Base-by-base conservation (phyloP, 805 yeast genomes). In the Lipomyces lipofer region DNA sequence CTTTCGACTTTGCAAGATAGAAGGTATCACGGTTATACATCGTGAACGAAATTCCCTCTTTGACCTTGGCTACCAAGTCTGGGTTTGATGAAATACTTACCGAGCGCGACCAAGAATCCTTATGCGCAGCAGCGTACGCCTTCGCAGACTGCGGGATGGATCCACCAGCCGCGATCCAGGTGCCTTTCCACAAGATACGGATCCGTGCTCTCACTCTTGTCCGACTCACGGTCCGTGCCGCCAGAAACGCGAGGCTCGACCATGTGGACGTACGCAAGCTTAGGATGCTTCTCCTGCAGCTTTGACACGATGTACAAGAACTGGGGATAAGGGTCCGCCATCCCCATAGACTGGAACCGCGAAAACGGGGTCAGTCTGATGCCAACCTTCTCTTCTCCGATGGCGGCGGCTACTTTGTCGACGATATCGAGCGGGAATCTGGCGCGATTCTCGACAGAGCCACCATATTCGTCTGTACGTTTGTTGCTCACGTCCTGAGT, bases 391-490 rank as follows among this genome's bases (percentile, higher is more conserved):
- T 70, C 52, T 22, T 77, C 74, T 45, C 88, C 88, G 56, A 83
- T 67, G 1, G 78, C 81, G 4, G 69, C 77, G 25, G 71, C 70
- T 33, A 81, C 62, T 2, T 78, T 77, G 60, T 81, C 84, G 19
- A 82, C 71, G 17, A 81, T 72, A 60, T 83, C 84, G 24, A 77
- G 63, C 12, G 75, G 56, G 48, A 84, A 73, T 49, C 83, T 67
- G n/a, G 72, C 71, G 58, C 87, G 75, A 67, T 81, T 81, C 62
- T 79, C 84, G 47, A 82, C 69, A 0, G 77, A 69, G n/a, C 87
- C 87, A 48, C 87, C 88, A 62, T 82, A 83, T 59, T 78, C 72
- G 64, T 83, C 88, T 0, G 79, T 78, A 64, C 88, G 72, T 52
- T 71, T 63, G 65, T 84, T 82, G 32, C 77, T 67, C 13, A 66